phyloP scores from a whole-genome alignment of 164 flowering plant genomes.

The Vitis rotundifolia region DNA sequence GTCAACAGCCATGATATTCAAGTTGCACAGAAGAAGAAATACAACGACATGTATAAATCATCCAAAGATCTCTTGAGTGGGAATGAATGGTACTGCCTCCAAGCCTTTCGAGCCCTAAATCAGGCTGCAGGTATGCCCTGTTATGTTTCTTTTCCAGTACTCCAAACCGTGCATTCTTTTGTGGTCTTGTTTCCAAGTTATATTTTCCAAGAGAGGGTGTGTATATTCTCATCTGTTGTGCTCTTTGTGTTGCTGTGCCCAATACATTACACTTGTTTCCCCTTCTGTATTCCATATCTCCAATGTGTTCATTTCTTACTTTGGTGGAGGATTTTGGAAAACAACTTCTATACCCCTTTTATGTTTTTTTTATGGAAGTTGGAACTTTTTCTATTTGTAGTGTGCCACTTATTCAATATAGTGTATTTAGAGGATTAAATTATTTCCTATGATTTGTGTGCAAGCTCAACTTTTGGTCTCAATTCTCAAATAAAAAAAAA shows the following conservation, averaged over 20 bases:
- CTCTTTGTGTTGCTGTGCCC: too few species aligned
- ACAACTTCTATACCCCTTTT: neutral
- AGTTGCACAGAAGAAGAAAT: conserved; percentile 81
- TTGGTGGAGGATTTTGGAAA: too few species aligned
- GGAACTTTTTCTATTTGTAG: neutral
- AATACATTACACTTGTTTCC: too few species aligned
- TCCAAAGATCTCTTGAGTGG: conserved; percentile 83
- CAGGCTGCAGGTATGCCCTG: conserved; percentile 81
- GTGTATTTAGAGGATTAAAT: too few species aligned
- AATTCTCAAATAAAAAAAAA: too few species aligned
- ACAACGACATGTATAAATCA: conserved; percentile 70
- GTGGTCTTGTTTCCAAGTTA: neutral
- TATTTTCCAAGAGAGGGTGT: too few species aligned
- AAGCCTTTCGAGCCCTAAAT: conserved; percentile 96
- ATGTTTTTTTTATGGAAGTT: neutral
- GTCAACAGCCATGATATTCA: conserved; percentile 71
- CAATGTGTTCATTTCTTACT: too few species aligned
- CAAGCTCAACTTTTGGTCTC: too few species aligned
- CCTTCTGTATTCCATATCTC: too few species aligned
- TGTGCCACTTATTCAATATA: too few species aligned
- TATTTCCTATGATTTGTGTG: too few species aligned
- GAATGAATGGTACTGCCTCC: conserved; percentile 90
- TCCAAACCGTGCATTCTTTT: neutral
- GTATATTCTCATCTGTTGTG: too few species aligned
- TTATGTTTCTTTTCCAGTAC: neutral